Base-by-base conservation (phyloP, 2,329 filamentous ascomycete genomes). In the Aureobasidium namibiae region DNA sequence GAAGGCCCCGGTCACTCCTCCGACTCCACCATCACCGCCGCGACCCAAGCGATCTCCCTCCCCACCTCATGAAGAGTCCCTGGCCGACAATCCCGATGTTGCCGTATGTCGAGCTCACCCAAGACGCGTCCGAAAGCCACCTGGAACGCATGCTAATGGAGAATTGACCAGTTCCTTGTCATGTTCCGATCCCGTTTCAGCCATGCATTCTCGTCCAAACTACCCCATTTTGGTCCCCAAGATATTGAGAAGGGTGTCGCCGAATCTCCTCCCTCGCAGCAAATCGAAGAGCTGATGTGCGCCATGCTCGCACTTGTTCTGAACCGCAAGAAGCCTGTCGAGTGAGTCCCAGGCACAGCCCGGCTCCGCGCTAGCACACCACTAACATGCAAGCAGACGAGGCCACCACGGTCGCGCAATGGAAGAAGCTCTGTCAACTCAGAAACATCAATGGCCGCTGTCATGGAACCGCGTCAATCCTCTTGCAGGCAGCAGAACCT, bases 311-410 rank as follows among this genome's bases (percentile, higher is more conserved):
- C 89, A 33, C 79, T 99, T 67, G 83, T 96, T 59, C 80, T 99
- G 68, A 99, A 99, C 74, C 87, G 94, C 73, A 97, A 99, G 80
- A 96, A 99, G 73, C 92, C 96, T 76, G 89, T 97, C 71, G 96
- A 99, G 94, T 97, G 83, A 75, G 61, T 52, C 11, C 31, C 8
- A 14, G 50, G n/a, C 18, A 23, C 29, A 29, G 16, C 26, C n/a
- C 21, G 41, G 5, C 9, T 21, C 16, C 29, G 7, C 11, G n/a
- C 14, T 13, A 34, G 9, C 18, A 41, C 50, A 23, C 3, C 13
- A 26, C 58, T 60, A 13, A 56, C 31, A 54, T 31, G 16, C 26
- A 44, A 63, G 66, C 68, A 99, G 94, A 74, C 85, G 89, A 66
- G 92, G 90, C 54, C 94, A 99, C 73, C 95, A 96, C 73, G 87